Base-by-base conservation (phyloP, 768 basidiomycete species). In the Arthromyces matolae region DNA sequence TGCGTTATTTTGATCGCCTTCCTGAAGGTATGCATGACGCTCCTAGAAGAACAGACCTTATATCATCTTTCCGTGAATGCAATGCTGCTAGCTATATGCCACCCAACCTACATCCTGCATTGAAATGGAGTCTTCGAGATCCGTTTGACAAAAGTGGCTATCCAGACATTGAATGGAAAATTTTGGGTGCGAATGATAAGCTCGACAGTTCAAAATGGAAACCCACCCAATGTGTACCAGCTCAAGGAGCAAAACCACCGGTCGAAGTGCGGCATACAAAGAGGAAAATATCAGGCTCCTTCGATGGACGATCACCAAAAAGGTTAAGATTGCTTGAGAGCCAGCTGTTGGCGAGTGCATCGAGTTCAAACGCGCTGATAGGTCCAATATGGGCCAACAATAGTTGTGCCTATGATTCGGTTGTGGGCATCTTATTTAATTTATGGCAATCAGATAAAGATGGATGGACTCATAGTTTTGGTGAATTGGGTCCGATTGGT, bases 391-490 rank as follows among this genome's bases (percentile, higher is more conserved):
- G 64, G 64, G 38, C 40, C 25, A 23, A 56, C 18, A 60, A 63
- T 29, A 67, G 65, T 32, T 68, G 65, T 57, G 60, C 61, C 8
- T 68, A 68, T 56, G 67, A 68, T 43, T n/a, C 58, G 10, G 28
- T 59, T 3, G 43, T 68, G 22, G 47, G 57, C 1, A 43, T 59
- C 4, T 36, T 68, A 5, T 60, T 44, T 45, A 38, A 56, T 37
- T 38, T 62, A 12, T 64, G 58, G 62, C n/a, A 31, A 14, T 8
- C 8, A 8, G 14, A 31, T 31, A 31, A 31, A 14, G 29, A 8
- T 31, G 8, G 14, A 31, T 31, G 8, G n/a, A n/a, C n/a, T n/a
- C n/a, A n/a, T n/a, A n/a, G n/a, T n/a, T n/a, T n/a, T n/a, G n/a
- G n/a, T 31, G 29, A 31, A 31, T 14, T 31, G 29, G 14, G 29